Evolutionary conservation across 2,329 filamentous ascomycete genomes (phyloP), one percentile per base, ranked within the genome.

Genomic region (Aspergillus sp.): DNA sequence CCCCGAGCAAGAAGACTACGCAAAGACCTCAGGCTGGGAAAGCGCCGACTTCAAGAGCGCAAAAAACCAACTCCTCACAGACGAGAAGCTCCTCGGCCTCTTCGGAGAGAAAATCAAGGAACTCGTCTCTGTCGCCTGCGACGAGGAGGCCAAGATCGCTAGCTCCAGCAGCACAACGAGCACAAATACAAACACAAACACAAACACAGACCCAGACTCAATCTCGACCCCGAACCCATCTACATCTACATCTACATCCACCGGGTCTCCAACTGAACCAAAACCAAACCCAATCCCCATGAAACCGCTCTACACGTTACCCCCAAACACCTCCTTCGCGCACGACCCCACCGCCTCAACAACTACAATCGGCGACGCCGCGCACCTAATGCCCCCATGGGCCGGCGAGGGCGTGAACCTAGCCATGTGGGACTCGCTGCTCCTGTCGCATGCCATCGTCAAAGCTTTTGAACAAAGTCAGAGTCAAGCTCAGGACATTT

Each of bases 371-470:
- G 70, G 70, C 17, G 70, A 72, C 56, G 68, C 70, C 4, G 68
- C 70, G 3, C 68, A 72, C 48, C 51, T 72, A 19, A 71, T 72
- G 69, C 54, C 49, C 13, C 69, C 70, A 1, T 73, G 67, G 57
- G 66, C 67, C 2, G 70, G 68, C 4, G 64, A 69, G 39, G 69
- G 70, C 5, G 70, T 70, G 12, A 72, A 72, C 47, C 49, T 67
- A 12, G 69, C 66, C 4, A 63, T 72, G 65, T 59, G 51, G 57
- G 69, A 72, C 51, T 57, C 68, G 2, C 49, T 70, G 4, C 39
- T 58, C 33, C 49, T 70, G 20, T 54, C 62, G 3, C 59, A 57
- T 15, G 61, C 59, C 3, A 64, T 71, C 4, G 22, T 53, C 39
- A 15, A 22, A 8, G 54, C 54, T 1, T 51, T 44, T 40, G 8